Base-by-base conservation (phyloP, 352 stramenopile species). In the Thraustotheca clavata region DNA sequence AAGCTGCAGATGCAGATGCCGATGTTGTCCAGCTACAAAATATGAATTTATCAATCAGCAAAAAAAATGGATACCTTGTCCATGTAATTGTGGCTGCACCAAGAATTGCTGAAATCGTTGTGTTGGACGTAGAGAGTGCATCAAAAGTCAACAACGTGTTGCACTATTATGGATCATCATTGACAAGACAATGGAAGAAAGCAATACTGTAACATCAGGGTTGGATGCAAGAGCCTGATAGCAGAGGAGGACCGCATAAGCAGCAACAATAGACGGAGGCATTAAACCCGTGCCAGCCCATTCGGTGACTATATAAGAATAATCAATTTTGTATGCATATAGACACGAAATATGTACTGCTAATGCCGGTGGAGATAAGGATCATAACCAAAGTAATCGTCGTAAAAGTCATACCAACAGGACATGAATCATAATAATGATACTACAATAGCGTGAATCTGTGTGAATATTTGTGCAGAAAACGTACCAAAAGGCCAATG, bases 181-280 rank as follows among this genome's bases (percentile, higher is more conserved):
- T 20, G 38, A 16, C 38, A 16, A 43, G 16, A 43, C 38, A 20
- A 43, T 43, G 16, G 16, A 16, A 20, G 38, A n/a, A 16, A 5
- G 9, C 5, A n/a, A 22, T 16, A 60, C 54, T 3, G 69, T 69
- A 5, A 71, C 76, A 38, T 86, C 75, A 14, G 82, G 78, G 60
- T 91, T 91, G 32, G 80, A 73, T 55, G 70, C 74, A 16, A 91
- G 71, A 1, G 82, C 73, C 61, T 91, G 76, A 59, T 85, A 91
- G 52, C 80, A 88, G 52, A 91, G 68, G 35, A 86, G 77, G 16
- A 87, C 72, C 32, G 86, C 72, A 54, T 88, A 91, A 26, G 74
- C 68, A 11, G 79, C 74, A 34, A 88, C 73, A 18, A 70, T 71
- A 4, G 76, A 68, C 5, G 82, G 73, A 4, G 82, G 82, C 9